Conservation (phyloP, 805 yeast genomes). For the Ogataea philodendri region DNA sequence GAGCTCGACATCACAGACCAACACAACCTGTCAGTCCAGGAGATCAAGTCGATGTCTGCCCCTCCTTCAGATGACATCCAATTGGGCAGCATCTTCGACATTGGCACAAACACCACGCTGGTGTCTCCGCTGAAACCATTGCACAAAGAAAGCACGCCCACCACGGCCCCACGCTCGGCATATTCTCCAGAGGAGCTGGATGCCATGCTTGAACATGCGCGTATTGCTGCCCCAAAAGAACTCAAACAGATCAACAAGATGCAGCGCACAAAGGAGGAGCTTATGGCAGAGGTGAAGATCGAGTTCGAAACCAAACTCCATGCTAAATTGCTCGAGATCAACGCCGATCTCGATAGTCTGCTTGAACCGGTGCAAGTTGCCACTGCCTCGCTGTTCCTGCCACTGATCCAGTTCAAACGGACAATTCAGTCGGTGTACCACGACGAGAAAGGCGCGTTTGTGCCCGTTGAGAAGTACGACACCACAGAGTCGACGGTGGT, state of each 20-base stretch:
- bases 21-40: conserved; percentile 9
- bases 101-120: conserved; percentile 14
- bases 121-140: too few species aligned
- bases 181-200: conserved; percentile 18
- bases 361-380: conserved; percentile 17
- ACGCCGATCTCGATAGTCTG: conserved; percentile 18
- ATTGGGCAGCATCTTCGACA: conserved; percentile 10
- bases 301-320: conserved; percentile 37
- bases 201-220: conserved; percentile 22
- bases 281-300: conserved; percentile 49
- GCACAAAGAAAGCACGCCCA: too few species aligned
- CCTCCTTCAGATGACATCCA: conserved; percentile 9
- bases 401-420: conserved; percentile 53
- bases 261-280: conserved; percentile 46
- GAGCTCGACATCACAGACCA: too few species aligned
- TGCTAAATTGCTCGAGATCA: conserved; percentile 30
- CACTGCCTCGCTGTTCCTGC: conserved; percentile 33
- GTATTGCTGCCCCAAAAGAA: conserved; percentile 13
- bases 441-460: conserved; percentile 46
- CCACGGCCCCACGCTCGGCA: too few species aligned
- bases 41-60: conserved; percentile 2
- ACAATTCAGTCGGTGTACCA: conserved; percentile 49
- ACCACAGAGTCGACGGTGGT: conserved; percentile 44
- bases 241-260: conserved; percentile 37
- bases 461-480: conserved; percentile 44